A percentile compares a stretch with the other conserved stretches of the same genome.
Conservation (phyloP, 176 grass and related monocot species). For the Oryza punctata region DNA sequence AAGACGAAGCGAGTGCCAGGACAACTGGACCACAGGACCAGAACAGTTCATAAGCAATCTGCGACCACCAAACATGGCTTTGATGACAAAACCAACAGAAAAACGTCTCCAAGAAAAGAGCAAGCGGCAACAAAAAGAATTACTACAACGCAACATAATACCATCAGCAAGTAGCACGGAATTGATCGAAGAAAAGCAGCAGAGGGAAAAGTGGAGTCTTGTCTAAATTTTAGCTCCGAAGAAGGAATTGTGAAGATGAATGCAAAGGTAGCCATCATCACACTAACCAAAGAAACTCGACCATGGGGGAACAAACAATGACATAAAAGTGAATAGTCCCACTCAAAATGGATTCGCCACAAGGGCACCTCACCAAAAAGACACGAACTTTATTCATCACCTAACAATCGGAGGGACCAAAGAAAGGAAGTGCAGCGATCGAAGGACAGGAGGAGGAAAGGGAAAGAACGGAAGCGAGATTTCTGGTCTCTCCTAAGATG, state of each 20-base stretch:
- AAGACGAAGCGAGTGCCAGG: not conserved
- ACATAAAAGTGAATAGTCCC: constrained; percentile 11
- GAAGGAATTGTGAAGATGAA: not conserved
- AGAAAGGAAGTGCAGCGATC: constrained; percentile 29
- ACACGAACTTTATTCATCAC: constrained; percentile 2
- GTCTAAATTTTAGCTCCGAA: not conserved
- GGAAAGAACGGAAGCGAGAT: constrained; percentile 8
- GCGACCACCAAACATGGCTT: constrained; percentile 5
- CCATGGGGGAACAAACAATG: constrained; percentile 37
- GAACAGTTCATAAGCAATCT: not conserved
- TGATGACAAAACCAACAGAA: constrained; percentile 13
- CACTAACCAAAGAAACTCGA: constrained; percentile 22
- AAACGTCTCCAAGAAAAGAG: not conserved
- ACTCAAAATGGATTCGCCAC: constrained; percentile 4
- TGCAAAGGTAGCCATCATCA: not conserved
- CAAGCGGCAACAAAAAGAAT: constrained; percentile 18
- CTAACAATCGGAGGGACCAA: not conserved
- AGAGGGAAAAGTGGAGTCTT: not conserved
- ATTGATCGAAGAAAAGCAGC: not conserved
- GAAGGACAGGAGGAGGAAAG: not conserved
- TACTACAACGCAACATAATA: constrained; percentile 21
- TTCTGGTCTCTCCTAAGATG: constrained; percentile 3
- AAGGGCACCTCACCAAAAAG: constrained; percentile 31
- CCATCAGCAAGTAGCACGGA: constrained; percentile 9
- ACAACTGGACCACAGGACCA: not conserved